Evolutionary conservation across 352 stramenopile species (phyloP), one percentile per base, ranked within the genome.

Genomic region (Pythium graminicola): DNA sequence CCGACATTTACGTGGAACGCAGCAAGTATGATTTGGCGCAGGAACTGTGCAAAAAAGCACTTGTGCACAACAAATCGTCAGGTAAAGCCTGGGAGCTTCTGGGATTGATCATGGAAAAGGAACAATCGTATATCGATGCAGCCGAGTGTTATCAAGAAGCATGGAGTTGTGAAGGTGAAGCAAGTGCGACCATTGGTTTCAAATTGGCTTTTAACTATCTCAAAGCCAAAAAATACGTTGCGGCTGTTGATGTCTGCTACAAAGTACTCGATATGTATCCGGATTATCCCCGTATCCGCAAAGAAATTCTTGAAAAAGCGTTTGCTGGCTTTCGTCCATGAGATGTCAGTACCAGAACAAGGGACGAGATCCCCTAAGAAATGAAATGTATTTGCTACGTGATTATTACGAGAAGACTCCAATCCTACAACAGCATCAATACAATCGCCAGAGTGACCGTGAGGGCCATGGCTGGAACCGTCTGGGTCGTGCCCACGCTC

Each of bases 121-220:
- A 98, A 60, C 76, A 89, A 55, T 85, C 74, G 17, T 97, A 96
- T 57, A 86, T 95, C 29, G 85, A 97, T 38, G 92, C 93, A 0
- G 86, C 90, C 26, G 90, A 97, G 48, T 95, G 81, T 57, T 98
- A 98, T 50, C 76, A 97, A 47, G 88, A 97, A 59, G 81, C 81
- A 13, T 91, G 78, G 80, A 81, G 64, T 32, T 91, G 76, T 47
- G 77, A 89, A 39, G 76, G 76, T 33, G 81, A 97, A 57, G 81
- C 85, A 0, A 95, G 81, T 23, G 89, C 93, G 6, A 73, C 67
- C 8, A 92, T 97, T 42, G 93, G 88, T 22, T 98, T 95, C 65
- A 98, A 98, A 61, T 69, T 98, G 1, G 91, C 89, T 6, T 98
- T 98, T 67, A 97, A 97, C 59, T 98, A 97, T 67, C 73, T 98